A percentile compares a stretch with the other conserved stretches of the same genome.
These are phyloP conservation scores for Geotrichum restrictum DNA, from an alignment of 1,139 yeast genomes.

Conservation along the genomic window DNA sequence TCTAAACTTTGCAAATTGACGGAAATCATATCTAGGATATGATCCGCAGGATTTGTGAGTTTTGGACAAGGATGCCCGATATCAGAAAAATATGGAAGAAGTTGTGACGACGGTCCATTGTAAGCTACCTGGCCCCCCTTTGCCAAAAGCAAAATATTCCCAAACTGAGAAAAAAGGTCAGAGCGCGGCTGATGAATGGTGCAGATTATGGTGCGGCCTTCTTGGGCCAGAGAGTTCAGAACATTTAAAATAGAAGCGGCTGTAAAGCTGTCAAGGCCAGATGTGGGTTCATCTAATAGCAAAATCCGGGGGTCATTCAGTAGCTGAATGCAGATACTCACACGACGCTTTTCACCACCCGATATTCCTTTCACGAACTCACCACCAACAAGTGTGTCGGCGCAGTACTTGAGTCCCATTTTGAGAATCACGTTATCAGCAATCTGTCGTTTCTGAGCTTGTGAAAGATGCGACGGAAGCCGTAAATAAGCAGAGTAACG, in stretches of 20 bases:
- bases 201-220: slow-evolving; percentile 66
- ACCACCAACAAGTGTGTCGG: slow-evolving; percentile 70
- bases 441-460: slow-evolving; percentile 34
- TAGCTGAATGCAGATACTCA: slow-evolving; percentile 74
- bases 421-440: slow-evolving; percentile 58
- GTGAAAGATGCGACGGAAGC: slow-evolving; percentile 38
- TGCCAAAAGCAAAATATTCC: slow-evolving; percentile 61
- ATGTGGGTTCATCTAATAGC: slow-evolving; percentile 81
- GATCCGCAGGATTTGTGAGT: slow-evolving; percentile 69
- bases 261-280: slow-evolving; percentile 80
- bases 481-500: slow-evolving; percentile 68
- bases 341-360: slow-evolving; percentile 83
- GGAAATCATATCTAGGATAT: slow-evolving; percentile 65
- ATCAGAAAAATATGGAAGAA: slow-evolving; percentile 45
- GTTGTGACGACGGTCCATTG: slow-evolving; percentile 44
- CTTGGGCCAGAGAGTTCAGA: slow-evolving; percentile 53
- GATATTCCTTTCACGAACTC: slow-evolving; percentile 68
- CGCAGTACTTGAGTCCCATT: slow-evolving; percentile 73
- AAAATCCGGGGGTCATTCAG: slow-evolving; percentile 66
- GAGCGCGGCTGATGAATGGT: slow-evolving; percentile 85
- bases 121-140: slow-evolving; percentile 70
- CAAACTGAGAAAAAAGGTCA: slow-evolving; percentile 59
- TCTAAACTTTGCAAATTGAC: slow-evolving; percentile 39
- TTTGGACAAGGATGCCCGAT: slow-evolving; percentile 55
- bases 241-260: slow-evolving; percentile 66